Conservation (phyloP, 2,329 filamentous ascomycete species). For the Fusarium sp. region DNA sequence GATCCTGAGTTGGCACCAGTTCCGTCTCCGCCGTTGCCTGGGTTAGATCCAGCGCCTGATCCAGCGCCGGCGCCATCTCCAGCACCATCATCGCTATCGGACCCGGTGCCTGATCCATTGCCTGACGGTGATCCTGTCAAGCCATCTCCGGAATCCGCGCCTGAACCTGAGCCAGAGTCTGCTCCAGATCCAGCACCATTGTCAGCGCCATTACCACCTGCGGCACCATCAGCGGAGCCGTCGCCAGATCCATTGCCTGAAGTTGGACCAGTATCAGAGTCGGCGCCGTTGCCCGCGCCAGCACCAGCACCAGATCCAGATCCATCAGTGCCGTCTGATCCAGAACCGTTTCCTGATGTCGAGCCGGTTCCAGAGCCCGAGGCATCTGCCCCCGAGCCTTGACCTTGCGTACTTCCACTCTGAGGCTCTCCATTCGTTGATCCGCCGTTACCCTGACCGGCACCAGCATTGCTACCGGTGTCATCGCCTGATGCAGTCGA, state of each 20-base stretch:
- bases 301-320: background rate
- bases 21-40: background rate
- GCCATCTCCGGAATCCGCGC: background rate
- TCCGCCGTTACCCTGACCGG: background rate
- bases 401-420: slow-evolving; percentile 8
- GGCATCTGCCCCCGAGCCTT: background rate
- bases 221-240: background rate
- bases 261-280: background rate
- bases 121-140: background rate
- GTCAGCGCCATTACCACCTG: background rate
- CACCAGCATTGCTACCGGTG: background rate
- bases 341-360: background rate
- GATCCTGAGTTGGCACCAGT: background rate
- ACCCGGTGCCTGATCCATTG: background rate
- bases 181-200: background rate
- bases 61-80: background rate
- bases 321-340: background rate
- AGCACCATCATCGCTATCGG: background rate
- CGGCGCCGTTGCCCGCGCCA: too few relatives aligned
- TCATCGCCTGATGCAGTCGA: background rate
- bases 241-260: background rate
- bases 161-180: background rate
- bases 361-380: background rate
- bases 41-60: background rate
- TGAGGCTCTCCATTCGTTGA: background rate